Evolutionary conservation across 2,329 filamentous ascomycete genomes (phyloP).

Genomic region (Talaromyces sp.): DNA sequence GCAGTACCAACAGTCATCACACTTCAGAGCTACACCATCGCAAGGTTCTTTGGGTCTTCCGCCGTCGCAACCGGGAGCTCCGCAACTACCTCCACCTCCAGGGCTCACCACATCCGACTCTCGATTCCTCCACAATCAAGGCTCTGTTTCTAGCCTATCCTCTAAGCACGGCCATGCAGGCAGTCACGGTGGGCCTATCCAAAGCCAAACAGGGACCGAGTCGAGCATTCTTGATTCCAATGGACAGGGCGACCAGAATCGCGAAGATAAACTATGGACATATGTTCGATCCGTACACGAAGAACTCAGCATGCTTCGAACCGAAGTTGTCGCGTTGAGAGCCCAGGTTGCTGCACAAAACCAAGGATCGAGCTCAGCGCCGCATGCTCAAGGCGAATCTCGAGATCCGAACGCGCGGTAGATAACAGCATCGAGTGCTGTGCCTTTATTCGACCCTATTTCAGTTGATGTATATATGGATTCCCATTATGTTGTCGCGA

Average conservation of each 20-base stretch:
- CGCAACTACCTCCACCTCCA: slow-evolving; percentile 41
- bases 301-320: slow-evolving; percentile 34
- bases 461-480: not conserved
- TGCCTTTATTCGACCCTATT: not conserved
- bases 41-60: slow-evolving; percentile 26
- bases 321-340: slow-evolving; percentile 37
- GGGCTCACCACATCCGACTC: slow-evolving; percentile 36
- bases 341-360: slow-evolving; percentile 30
- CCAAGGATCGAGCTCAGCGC: slow-evolving; percentile 6
- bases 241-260: slow-evolving; percentile 22
- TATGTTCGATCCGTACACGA: slow-evolving; percentile 40
- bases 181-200: slow-evolving; percentile 26
- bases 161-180: slow-evolving; percentile 34
- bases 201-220: slow-evolving; percentile 16
- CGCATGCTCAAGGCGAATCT: not conserved
- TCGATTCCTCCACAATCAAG: slow-evolving; percentile 37
- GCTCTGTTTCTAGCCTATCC: slow-evolving; percentile 25
- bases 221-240: slow-evolving; percentile 17
- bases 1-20: slow-evolving; percentile 36
- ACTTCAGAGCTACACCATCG: slow-evolving; percentile 23
- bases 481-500: not conserved
- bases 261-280: slow-evolving; percentile 39
- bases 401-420: slow-evolving; percentile 1
- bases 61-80: slow-evolving; percentile 32
- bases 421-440: not conserved